Base-by-base conservation (phyloP, 176 grass and related monocot genomes). In the Raddia guianensis region DNA sequence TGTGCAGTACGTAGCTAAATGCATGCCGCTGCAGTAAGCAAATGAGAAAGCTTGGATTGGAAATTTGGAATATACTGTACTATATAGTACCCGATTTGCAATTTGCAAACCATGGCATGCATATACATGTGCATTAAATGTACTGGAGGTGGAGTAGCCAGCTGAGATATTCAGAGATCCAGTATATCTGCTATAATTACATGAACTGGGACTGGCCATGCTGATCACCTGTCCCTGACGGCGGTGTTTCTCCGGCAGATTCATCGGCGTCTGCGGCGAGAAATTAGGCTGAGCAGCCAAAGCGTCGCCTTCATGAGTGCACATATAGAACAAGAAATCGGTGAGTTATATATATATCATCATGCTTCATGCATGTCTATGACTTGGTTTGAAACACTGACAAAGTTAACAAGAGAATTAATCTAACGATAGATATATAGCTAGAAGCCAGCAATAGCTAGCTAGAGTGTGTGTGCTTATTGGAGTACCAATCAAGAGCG, bases 401-500 rank as follows among this genome's bases (percentile, higher is more conserved):
- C 4, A 55, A 1, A 55, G 37, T 37, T 40, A 40, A 40, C 37
- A 40, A 61, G 40, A 59, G 69, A 80, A 21, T 2, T 5, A 80
- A 21, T 2, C 37, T 40, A 40, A 40, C 37, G 37, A 40, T 40
- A 33, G 49, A 27, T 27, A 27, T 27, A 27, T 27, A 61, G 40
- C n/a, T n/a, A 59, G 46, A 69, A 21, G 50, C 49, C 12, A 63
- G 59, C 20, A 8, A 63, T 40, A 40, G 37, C 37, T 40, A 40
- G 13, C 14, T 64, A 8, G 27, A 34, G 44, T 37, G 33, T 21
- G 37, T 40, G 37, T 40, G 37, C 37, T 40, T 40, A 40, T 32
- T 47, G 6, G 35, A 68, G 32, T 77, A 79, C 85, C 85, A 10
- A 6, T 53, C 43, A 88, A 4, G 20, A 84, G 68, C 18, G 16